These are phyloP conservation scores for Saccharomyces hybrid DNA, from an alignment of 1,139 yeast genomes.

Conservation along the genomic window DNA sequence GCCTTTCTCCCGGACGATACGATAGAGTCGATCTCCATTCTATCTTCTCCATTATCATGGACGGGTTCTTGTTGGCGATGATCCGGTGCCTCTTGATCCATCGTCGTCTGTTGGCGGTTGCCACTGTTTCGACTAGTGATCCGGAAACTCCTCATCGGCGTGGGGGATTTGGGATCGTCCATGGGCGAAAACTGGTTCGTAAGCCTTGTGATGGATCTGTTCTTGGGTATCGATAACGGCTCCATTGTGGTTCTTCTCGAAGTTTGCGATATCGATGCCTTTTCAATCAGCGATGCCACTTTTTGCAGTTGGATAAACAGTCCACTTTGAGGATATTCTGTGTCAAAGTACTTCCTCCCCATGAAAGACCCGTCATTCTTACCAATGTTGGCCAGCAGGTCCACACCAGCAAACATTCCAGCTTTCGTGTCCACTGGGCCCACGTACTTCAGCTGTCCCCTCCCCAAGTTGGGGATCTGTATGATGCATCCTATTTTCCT, in stretches of 20 bases:
- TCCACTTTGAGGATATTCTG: constrained; percentile 58
- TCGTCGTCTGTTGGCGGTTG: background rate
- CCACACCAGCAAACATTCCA: constrained; percentile 87
- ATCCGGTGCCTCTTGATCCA: background rate
- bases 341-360: constrained; percentile 55
- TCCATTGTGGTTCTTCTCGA: background rate
- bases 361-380: constrained; percentile 69
- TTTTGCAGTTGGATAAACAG: constrained; percentile 65
- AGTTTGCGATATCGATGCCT: constrained; percentile 7
- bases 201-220: background rate
- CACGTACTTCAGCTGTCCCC: constrained; percentile 61
- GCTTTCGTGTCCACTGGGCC: constrained; percentile 69
- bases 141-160: constrained; percentile 16
- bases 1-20: background rate
- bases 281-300: constrained; percentile 34
- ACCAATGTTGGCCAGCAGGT: constrained; percentile 63
- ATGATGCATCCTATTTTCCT: constrained; percentile 26
- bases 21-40: background rate
- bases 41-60: background rate
- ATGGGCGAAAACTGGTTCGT: background rate
- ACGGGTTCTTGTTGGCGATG: background rate
- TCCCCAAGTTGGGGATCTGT: constrained; percentile 33
- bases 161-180: constrained; percentile 19
- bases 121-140: constrained; percentile 6
- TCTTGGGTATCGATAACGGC: background rate